Percentiles rank a stretch among this genome's conserved stretches.
Evolutionary conservation across 305 asterid species (phyloP).

Genomic region (Solanum chacoense): DNA sequence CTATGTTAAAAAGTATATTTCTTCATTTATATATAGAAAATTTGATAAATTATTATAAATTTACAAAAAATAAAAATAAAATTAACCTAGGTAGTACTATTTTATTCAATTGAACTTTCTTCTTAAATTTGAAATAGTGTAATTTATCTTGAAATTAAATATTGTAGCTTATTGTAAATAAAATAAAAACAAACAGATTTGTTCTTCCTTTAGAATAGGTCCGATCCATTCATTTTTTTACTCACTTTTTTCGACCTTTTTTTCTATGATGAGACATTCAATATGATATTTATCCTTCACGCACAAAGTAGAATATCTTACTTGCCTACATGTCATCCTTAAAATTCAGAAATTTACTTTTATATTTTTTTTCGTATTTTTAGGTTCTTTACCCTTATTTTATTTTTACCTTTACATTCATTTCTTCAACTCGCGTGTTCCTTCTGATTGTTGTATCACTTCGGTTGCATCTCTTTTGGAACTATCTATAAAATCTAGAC

Average conservation of each 20-base stretch:
- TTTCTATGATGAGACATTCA: background rate
- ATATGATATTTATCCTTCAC: background rate
- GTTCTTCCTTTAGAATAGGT: background rate
- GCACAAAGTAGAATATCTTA: background rate
- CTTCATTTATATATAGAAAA: no score
- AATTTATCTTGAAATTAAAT: background rate
- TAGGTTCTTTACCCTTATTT: no score
- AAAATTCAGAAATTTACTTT: no score
- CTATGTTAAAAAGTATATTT: background rate
- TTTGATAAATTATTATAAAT: no score
- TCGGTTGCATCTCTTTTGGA: background rate
- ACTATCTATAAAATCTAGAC: background rate
- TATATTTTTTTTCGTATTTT: accelerated
- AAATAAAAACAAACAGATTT: background rate
- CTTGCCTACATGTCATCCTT: accelerated
- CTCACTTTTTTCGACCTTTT: no score
- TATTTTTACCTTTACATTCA: no score
- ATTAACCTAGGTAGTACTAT: no score
- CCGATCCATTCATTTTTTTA: background rate
- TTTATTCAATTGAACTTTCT: background rate
- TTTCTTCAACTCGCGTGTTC: background rate
- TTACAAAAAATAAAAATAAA: no score
- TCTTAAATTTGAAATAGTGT: background rate
- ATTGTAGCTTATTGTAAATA: background rate
- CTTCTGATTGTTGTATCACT: background rate